These are phyloP conservation scores for Nothopassalora personata DNA, from an alignment of 2,329 filamentous ascomycete species.

Conservation along the genomic window DNA sequence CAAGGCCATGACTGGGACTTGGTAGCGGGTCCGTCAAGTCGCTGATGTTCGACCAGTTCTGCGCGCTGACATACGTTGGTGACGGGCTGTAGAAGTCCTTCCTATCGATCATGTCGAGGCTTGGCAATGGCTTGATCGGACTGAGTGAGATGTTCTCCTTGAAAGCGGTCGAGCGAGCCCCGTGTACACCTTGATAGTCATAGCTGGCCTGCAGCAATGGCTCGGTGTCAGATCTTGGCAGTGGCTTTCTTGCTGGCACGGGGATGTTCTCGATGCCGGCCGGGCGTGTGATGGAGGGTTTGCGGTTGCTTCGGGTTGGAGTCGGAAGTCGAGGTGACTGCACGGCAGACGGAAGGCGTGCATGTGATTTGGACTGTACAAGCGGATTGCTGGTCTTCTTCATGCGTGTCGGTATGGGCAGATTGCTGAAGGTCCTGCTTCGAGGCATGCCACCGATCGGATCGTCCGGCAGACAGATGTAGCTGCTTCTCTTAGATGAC, in stretches of 20 bases:
- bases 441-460: conserved; percentile 31
- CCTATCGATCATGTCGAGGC: conserved; percentile 17
- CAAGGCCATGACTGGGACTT: neutral
- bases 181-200: conserved; percentile 8
- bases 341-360: conserved; percentile 24
- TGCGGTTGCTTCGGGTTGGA: conserved; percentile 21
- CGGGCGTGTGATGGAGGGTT: conserved; percentile 23
- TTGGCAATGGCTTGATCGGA: conserved; percentile 24
- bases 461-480: conserved; percentile 31
- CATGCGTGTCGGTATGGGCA: conserved; percentile 27
- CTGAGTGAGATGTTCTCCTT: conserved; percentile 33
- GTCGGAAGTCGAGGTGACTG: conserved; percentile 23
- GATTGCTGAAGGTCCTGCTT: conserved; percentile 34
- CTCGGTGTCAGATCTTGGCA: conserved; percentile 32
- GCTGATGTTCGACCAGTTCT: conserved; percentile 16
- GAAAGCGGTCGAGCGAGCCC: conserved; percentile 25
- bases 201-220: conserved; percentile 24
- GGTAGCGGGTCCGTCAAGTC: conserved; percentile 1
- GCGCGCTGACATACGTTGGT: conserved; percentile 10
- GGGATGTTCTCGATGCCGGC: conserved; percentile 11
- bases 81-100: conserved; percentile 10
- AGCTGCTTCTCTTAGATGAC: conserved; percentile 27
- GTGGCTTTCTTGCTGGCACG: conserved; percentile 13
- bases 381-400: conserved; percentile 20
- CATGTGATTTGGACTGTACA: conserved; percentile 25